These are phyloP conservation scores for Pachyrhizus erosus DNA, from an alignment of 306 rosid genomes.

Conservation along the genomic window DNA sequence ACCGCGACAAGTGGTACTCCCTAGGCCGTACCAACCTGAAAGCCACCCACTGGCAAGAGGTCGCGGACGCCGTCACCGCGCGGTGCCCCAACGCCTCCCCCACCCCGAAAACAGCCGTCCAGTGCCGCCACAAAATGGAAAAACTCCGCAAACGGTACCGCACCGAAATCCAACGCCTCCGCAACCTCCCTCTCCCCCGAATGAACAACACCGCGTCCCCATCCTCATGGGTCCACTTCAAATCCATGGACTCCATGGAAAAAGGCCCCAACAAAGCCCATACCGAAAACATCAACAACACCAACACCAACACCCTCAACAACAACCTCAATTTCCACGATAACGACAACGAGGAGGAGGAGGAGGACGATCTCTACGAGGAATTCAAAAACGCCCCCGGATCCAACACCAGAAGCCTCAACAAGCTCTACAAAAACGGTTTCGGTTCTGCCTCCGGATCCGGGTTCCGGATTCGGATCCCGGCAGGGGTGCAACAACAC, in stretches of 20 bases:
- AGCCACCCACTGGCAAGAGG: conserved; percentile 97
- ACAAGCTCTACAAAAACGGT: conserved; percentile 66
- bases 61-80: conserved; percentile 73
- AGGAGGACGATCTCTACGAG: conserved; percentile 71
- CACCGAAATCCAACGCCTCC: conserved; percentile 82
- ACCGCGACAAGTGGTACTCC: conserved; percentile 91
- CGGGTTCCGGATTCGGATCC: conserved; percentile 77
- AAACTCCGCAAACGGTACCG: conserved; percentile 90
- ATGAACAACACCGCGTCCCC: conserved; percentile 44
- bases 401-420: conserved; percentile 62
- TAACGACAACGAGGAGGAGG: conserved; percentile 43
- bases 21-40: conserved; percentile 90
- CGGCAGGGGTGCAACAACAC: conserved; percentile 62
- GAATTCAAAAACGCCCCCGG: conserved; percentile 62
- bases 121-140: conserved; percentile 98
- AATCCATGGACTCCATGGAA: conserved; percentile 92
- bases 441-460: conserved; percentile 69
- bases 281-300: conserved; percentile 26
- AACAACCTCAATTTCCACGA: conserved; percentile 45
- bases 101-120: conserved; percentile 84
- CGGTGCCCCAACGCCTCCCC: conserved; percentile 75
- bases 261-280: conserved; percentile 65
- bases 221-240: conserved; percentile 88
- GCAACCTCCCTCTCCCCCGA: conserved; percentile 64
- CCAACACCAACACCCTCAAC: background rate